These are phyloP conservation scores for Daphne laureola DNA, from an alignment of 441 rosid genomes.

Conservation along the genomic window DNA sequence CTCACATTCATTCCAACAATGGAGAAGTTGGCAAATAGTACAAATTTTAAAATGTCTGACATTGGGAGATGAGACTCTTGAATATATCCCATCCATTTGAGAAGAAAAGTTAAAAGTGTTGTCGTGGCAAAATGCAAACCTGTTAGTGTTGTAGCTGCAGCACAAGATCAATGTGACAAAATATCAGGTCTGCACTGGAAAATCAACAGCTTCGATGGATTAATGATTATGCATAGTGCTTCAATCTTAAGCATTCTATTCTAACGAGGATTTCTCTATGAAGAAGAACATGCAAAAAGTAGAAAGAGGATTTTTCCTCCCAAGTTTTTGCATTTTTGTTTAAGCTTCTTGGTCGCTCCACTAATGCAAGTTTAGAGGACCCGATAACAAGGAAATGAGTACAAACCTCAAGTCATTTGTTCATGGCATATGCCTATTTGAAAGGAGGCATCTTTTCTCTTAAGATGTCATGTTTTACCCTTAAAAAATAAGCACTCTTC, in stretches of 20 bases:
- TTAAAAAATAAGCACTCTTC: too few species aligned
- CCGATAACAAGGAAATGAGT: too few species aligned
- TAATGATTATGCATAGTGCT: neutral
- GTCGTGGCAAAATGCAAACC: constrained; percentile 96
- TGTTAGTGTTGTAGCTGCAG: constrained; percentile 91
- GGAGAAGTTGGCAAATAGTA: constrained; percentile 87
- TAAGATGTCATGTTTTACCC: too few species aligned
- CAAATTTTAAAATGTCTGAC: constrained; percentile 70
- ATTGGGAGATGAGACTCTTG: constrained; percentile 72
- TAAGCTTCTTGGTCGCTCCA: too few species aligned
- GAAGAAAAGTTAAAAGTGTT: constrained; percentile 63
- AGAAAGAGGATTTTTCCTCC: too few species aligned
- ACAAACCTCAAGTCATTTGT: too few species aligned
- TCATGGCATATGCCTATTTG: too few species aligned
- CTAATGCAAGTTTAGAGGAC: too few species aligned
- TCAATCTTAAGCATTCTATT: constrained; percentile 7
- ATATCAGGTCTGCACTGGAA: constrained; percentile 13
- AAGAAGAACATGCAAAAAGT: too few species aligned
- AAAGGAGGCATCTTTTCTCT: too few species aligned
- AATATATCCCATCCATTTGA: constrained; percentile 81
- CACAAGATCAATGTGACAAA: constrained; percentile 15
- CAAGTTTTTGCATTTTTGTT: too few species aligned
- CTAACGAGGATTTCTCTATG: neutral
- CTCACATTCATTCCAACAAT: constrained; percentile 99
- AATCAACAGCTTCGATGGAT: neutral